A percentile compares a stretch with the other conserved stretches of the same genome.
Evolutionary conservation across 1,284 basidiomycete species (phyloP).

Genomic region (Puccinia polysora): DNA sequence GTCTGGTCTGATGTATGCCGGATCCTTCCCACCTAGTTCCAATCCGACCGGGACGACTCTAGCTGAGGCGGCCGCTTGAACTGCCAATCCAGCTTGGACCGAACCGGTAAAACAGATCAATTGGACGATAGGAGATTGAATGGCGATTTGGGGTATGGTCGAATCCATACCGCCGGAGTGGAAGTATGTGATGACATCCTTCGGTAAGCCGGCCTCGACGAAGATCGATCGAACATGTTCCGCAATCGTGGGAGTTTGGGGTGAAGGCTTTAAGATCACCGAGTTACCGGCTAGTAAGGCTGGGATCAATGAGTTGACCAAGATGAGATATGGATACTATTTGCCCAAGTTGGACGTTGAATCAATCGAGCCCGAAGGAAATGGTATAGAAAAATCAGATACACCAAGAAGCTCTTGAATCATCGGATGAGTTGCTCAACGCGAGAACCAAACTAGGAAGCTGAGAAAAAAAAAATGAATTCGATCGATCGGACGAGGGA

Average conservation of each 20-base stretch:
- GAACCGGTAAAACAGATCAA: conserved; percentile 90
- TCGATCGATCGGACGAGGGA: conserved; percentile 49
- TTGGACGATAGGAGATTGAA: conserved; percentile 66
- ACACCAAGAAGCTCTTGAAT: conserved; percentile 21
- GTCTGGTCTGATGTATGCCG: conserved; percentile 83
- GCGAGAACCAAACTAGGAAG: too few relatives aligned
- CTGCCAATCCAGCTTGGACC: conserved; percentile 59
- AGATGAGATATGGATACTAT: conserved; percentile 74
- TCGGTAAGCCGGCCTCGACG: conserved; percentile 68
- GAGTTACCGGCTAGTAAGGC: conserved; percentile 82
- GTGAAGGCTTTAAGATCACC: conserved; percentile 86
- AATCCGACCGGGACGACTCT: conserved; percentile 52
- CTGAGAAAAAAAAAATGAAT: conserved; percentile 12
- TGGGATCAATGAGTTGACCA: conserved; percentile 83
- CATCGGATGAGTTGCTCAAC: too few relatives aligned
- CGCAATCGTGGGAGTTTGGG: conserved; percentile 82
- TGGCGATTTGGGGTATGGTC: conserved; percentile 57
- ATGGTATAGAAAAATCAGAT: not conserved
- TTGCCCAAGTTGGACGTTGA: too few relatives aligned
- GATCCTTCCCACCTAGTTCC: conserved; percentile 91
- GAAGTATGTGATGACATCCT: conserved; percentile 69
- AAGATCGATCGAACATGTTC: conserved; percentile 72
- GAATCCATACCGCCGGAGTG: conserved; percentile 64
- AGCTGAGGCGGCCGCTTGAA: conserved; percentile 71
- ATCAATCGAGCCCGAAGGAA: too few relatives aligned